Conservation (phyloP, 352 stramenopile genomes). For the Pythium scleroteichum region DNA sequence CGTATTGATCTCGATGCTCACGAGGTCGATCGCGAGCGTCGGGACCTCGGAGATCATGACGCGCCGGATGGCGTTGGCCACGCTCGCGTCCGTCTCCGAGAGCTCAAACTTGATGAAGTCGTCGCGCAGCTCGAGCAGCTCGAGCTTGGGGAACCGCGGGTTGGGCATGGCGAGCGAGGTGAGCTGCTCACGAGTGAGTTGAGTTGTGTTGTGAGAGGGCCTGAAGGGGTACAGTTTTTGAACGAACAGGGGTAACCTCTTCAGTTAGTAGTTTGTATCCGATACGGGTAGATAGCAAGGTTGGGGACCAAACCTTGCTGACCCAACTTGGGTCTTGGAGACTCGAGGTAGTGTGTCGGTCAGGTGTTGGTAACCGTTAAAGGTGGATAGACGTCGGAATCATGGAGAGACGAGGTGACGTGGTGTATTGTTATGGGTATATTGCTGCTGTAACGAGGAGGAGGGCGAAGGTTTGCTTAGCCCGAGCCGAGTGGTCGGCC, state of each 20-base stretch:
- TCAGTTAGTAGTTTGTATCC: no score
- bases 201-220: neutral
- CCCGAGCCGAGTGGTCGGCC: conserved; percentile 50
- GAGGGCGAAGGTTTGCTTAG: conserved; percentile 1
- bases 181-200: neutral
- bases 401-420: neutral
- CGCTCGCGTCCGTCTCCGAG: conserved; percentile 94
- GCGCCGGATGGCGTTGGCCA: conserved; percentile 96
- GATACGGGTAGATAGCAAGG: no score
- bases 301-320: no score
- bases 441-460: neutral
- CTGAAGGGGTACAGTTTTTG: conserved; percentile 1
- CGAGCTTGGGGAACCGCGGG: conserved; percentile 92
- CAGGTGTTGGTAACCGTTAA: neutral
- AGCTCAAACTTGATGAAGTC: conserved; percentile 98
- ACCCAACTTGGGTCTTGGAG: no score
- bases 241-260: neutral
- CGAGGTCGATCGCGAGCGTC: conserved; percentile 98
- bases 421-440: neutral
- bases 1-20: conserved; percentile 97
- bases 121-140: conserved; percentile 93
- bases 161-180: conserved; percentile 62
- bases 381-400: conserved; percentile 4
- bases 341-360: neutral
- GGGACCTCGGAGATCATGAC: conserved; percentile 98